A percentile compares a stretch with the other conserved stretches of the same genome.
Conservation (phyloP, 257 asterid species). For the Solanum habrochaites region DNA sequence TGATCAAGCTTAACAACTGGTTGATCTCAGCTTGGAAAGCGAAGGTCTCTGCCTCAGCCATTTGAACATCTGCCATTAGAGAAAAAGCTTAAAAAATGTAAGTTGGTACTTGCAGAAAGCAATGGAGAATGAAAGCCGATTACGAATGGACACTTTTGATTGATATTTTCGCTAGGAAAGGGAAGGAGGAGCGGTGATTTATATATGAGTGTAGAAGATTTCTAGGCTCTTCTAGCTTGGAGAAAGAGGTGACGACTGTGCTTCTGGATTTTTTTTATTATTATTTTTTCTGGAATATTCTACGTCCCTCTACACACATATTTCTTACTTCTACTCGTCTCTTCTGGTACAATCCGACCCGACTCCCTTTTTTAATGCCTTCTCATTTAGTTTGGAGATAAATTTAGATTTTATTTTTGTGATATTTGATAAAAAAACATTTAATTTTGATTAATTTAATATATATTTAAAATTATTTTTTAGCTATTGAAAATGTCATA, state of each 20-base stretch:
- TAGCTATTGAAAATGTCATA: too few species aligned
- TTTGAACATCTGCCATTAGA: constrained; percentile 41
- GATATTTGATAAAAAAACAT: neutral
- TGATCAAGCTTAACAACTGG: constrained; percentile 61
- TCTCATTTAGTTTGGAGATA: neutral
- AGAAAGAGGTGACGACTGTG: neutral
- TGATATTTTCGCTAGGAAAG: neutral
- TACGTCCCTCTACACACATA: constrained; percentile 9
- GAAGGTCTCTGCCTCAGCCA: constrained; percentile 48
- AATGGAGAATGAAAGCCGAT: neutral
- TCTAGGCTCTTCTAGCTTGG: constrained; percentile 42
- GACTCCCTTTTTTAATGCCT: neutral
- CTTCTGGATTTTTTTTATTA: neutral
- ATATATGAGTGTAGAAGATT: constrained; percentile 7
- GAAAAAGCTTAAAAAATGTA: too few species aligned
- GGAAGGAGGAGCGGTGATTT: neutral
- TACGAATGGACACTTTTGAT: neutral
- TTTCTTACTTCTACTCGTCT: neutral
- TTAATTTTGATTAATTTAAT: too few species aligned
- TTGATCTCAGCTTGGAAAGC: constrained; percentile 82
- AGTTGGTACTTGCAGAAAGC: neutral
- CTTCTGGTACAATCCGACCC: neutral
- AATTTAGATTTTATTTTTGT: too few species aligned
- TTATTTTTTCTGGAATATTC: constrained; percentile 22
- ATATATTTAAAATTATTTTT: too few species aligned